Evolutionary conservation across 352 stramenopile genomes (phyloP), one percentile per base, ranked within the genome.

Genomic region (Phytopythium sindhum): DNA sequence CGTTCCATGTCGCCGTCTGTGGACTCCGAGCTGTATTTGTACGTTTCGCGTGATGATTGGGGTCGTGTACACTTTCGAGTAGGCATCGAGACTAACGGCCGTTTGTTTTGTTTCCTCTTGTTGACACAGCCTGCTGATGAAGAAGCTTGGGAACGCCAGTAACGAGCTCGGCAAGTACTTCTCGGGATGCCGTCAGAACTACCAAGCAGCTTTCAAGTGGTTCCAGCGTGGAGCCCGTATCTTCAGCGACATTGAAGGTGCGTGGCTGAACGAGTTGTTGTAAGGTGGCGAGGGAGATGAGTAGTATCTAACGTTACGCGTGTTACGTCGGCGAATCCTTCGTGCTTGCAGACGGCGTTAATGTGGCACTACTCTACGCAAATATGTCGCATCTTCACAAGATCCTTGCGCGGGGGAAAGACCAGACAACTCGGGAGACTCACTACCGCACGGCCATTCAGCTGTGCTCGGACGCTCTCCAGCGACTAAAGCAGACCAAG

Each of bases 321-420:
- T 55, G 31, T 2, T 64, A 17, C 50, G 10, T 11, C 26, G 42
- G 4, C 41, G 41, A 47, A 14, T 23, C 41, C 14, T 47, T n/a
- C 41, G 41, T 47, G 41, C 15, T 24, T 62, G 12, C 51, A 90
- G 86, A 95, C 69, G 80, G 71, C 37, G 70, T 93, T 23, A 95
- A 95, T 24, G 83, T 90, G n/a, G 84, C 86, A 6, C 58, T 95
- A 45, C 69, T 95, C 48, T 85, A 75, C 12, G 86, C 86, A 2
- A 95, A 95, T 50, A 72, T 95, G 12, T 84, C 86, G 1, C 84
- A 95, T 58, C 65, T 95, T 8, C 86, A 95, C 74, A 95, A 95
- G 59, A 88, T 95, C 47, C 81, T 95, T 17, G 84, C 86, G 2
- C 83, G 91, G 65, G 72, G 65, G 19, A 76, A 87, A 53, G n/a